These are phyloP conservation scores for Bolboschoenus planiculmis DNA, from an alignment of 176 grass and related monocot genomes.

Conservation along the genomic window DNA sequence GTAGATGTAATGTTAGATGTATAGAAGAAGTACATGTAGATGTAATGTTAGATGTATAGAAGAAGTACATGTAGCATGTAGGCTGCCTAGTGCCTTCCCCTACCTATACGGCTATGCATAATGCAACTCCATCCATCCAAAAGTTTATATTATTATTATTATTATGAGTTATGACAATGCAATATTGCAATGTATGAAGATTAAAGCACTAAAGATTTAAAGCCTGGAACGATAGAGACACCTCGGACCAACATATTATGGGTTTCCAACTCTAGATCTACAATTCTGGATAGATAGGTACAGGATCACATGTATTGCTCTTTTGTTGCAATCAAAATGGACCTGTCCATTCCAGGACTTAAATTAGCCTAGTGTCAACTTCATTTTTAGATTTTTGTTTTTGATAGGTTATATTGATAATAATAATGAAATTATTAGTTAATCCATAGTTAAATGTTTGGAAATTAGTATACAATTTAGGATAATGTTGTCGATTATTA, in stretches of 20 bases:
- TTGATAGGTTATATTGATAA: not conserved
- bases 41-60: too few relatives aligned
- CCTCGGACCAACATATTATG: not conserved
- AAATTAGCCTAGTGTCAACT: not conserved
- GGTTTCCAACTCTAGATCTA: not conserved
- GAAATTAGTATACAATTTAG: too few relatives aligned
- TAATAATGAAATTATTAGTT: too few relatives aligned
- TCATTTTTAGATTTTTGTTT: too few relatives aligned
- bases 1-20: too few relatives aligned
- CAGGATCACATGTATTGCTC: not conserved
- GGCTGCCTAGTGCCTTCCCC: too few relatives aligned
- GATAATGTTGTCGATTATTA: too few relatives aligned
- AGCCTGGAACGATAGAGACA: slow-evolving; percentile 7
- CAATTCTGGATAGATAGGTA: too few relatives aligned
- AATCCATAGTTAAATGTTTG: too few relatives aligned
- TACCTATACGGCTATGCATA: too few relatives aligned
- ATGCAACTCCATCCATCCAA: not conserved
- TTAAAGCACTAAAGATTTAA: not conserved
- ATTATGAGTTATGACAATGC: not conserved
- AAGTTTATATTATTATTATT: not conserved
- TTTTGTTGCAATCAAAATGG: not conserved
- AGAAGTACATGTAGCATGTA: too few relatives aligned
- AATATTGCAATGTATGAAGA: not conserved
- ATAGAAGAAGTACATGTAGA: too few relatives aligned
- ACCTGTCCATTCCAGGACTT: not conserved